Percentiles rank a stretch among this genome's conserved stretches.
phyloP scores from a whole-genome alignment of 2,329 filamentous ascomycete genomes.

The Phaeosphaeriaceae sp. region DNA sequence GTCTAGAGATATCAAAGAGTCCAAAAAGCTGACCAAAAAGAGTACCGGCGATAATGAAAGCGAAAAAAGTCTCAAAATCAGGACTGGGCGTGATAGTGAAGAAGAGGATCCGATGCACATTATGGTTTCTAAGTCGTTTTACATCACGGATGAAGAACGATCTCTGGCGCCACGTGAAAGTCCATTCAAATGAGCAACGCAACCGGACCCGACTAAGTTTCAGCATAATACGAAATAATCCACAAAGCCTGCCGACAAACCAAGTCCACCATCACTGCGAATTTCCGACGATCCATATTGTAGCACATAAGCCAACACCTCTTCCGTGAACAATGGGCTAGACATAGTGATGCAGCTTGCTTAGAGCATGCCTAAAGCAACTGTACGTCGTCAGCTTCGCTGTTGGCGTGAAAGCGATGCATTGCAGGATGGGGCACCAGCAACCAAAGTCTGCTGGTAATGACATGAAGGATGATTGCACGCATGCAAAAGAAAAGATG shows the following conservation, averaged over 20 bases:
- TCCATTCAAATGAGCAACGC: not conserved
- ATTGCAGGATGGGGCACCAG: not conserved
- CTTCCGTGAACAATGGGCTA: no score
- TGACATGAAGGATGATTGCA: not conserved
- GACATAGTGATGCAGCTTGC: no score
- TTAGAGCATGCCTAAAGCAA: not conserved
- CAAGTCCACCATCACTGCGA: no score
- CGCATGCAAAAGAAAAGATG: not conserved
- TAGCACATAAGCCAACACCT: no score
- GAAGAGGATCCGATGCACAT: constrained; percentile 35
- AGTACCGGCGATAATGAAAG: constrained; percentile 25
- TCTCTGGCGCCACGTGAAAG: constrained; percentile 10
- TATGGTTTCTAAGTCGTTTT: constrained; percentile 40
- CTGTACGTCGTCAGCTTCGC: constrained; percentile 8
- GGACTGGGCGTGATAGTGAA: constrained; percentile 20
- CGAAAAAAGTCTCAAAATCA: constrained; percentile 28
- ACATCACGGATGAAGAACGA: constrained; percentile 38
- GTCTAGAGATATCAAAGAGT: constrained; percentile 17
- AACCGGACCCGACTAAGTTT: not conserved
- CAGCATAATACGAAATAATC: not conserved
- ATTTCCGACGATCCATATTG: no score
- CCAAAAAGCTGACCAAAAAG: constrained; percentile 16
- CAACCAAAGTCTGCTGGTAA: not conserved
- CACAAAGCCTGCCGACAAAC: not conserved
- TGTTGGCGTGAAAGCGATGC: not conserved